Evolutionary conservation across 768 basidiomycete species (phyloP).

Genomic region (Macrolepiota dolichaula): DNA sequence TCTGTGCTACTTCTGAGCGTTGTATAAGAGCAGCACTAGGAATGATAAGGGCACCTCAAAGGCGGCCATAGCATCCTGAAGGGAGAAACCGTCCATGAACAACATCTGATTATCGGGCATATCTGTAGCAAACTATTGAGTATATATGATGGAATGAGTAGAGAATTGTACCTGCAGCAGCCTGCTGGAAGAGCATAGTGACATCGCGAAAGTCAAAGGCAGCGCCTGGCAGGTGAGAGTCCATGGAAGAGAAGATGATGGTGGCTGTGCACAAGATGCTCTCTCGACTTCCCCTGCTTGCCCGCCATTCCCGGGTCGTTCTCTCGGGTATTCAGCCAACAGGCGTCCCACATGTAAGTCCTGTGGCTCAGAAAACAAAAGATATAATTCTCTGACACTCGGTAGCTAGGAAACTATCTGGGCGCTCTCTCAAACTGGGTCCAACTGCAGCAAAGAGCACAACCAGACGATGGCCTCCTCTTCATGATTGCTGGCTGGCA

Average conservation of each 20-base stretch:
- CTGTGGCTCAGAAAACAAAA: neutral
- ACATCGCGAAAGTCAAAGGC: constrained; percentile 63
- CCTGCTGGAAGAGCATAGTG: constrained; percentile 55
- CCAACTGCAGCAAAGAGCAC: constrained; percentile 61
- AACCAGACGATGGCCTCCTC: constrained; percentile 59
- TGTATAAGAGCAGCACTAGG: neutral
- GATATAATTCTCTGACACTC: constrained; percentile 8
- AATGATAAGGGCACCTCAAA: constrained; percentile 56
- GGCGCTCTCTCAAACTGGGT: constrained; percentile 93
- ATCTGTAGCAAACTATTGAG: constrained; percentile 30
- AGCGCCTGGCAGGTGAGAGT: constrained; percentile 42
- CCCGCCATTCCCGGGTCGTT: constrained; percentile 38
- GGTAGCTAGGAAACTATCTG: constrained; percentile 88
- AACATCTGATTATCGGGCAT: constrained; percentile 64
- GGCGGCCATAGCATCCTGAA: constrained; percentile 92
- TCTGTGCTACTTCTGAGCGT: constrained; percentile 41
- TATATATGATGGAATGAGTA: constrained; percentile 7
- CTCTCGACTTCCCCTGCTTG: constrained; percentile 9
- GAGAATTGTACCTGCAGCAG: constrained; percentile 49
- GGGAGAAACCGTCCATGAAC: constrained; percentile 64
- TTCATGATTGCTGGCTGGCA: constrained; percentile 95
- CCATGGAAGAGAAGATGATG: constrained; percentile 1
- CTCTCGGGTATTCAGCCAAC: constrained; percentile 96
- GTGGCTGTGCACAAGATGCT: constrained; percentile 32
- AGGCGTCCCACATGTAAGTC: constrained; percentile 79